phyloP scores from a whole-genome alignment of 2,329 filamentous ascomycete species.

The Sordariomycetes sp. region DNA sequence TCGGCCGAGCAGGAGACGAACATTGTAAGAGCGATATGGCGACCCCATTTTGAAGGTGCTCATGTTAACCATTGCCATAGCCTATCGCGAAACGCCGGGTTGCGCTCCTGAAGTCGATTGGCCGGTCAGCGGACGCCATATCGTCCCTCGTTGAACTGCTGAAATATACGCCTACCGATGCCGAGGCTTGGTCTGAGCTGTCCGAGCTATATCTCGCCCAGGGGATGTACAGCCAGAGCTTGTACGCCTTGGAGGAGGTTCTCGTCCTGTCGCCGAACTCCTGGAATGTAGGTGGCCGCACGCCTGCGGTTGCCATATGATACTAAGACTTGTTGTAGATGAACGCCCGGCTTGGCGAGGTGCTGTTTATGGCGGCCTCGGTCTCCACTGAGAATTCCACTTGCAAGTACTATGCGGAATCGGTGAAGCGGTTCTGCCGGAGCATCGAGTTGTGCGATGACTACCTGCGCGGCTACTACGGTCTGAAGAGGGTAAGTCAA shows the following conservation, averaged over 20 bases:
- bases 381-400: conserved; percentile 14
- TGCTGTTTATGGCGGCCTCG: conserved; percentile 58
- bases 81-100: conserved; percentile 76
- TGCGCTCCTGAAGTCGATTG: conserved; percentile 64
- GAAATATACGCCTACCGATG: conserved; percentile 76
- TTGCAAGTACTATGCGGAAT: conserved; percentile 49
- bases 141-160: conserved; percentile 61
- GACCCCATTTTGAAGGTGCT: neutral
- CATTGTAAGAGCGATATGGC: conserved; percentile 42
- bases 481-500: conserved; percentile 59
- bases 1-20: conserved; percentile 54
- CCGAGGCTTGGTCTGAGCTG: conserved; percentile 87
- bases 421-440: conserved; percentile 74
- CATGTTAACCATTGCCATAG: conserved; percentile 23
- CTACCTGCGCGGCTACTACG: conserved; percentile 87
- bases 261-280: conserved; percentile 78
- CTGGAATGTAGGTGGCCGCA: conserved; percentile 62
- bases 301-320: neutral
- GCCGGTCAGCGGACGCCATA: conserved; percentile 59
- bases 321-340: conserved; percentile 36
- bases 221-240: conserved; percentile 67
- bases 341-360: conserved; percentile 75
- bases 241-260: conserved; percentile 85
- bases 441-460: conserved; percentile 89
- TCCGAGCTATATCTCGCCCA: conserved; percentile 74